Evolutionary conservation across 1,139 yeast genomes (phyloP).

Genomic region (Pichia sp.): DNA sequence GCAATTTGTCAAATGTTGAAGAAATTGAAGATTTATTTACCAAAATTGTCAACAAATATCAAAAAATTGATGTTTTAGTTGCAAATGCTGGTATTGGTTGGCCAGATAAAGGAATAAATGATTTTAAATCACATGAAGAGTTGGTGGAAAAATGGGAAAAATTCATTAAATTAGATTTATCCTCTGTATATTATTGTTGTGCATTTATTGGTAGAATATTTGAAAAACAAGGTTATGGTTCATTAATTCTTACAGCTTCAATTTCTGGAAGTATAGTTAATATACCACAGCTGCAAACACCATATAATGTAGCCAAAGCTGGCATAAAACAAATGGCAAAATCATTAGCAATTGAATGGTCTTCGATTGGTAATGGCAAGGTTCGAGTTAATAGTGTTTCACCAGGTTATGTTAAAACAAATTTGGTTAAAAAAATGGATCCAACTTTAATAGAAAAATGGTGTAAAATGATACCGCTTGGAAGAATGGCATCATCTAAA

Average conservation of each 20-base stretch:
- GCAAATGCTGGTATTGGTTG: conserved; percentile 66
- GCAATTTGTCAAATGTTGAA: conserved; percentile 41
- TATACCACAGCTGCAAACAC: conserved; percentile 49
- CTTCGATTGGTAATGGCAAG: conserved; percentile 30
- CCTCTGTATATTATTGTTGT: conserved; percentile 55
- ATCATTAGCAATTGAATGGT: conserved; percentile 51
- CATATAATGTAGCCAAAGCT: conserved; percentile 54
- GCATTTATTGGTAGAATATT: conserved; percentile 48
- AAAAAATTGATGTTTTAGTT: conserved; percentile 55
- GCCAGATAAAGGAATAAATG: conserved; percentile 42
- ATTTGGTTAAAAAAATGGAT: conserved; percentile 37
- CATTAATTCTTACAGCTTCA: conserved; percentile 58
- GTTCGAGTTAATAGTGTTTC: conserved; percentile 52
- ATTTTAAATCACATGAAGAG: conserved; percentile 38
- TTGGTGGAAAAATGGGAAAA: conserved; percentile 42
- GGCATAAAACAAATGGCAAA: conserved; percentile 50
- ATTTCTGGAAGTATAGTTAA: conserved; percentile 55
- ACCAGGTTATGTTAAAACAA: conserved; percentile 51
- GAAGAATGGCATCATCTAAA: conserved; percentile 69
- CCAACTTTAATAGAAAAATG: conserved; percentile 36
- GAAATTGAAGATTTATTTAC: conserved; percentile 38
- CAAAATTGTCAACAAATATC: conserved; percentile 46
- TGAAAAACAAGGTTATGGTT: conserved; percentile 41
- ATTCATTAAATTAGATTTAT: conserved; percentile 45
- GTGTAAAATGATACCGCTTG: conserved; percentile 71